A percentile compares a stretch with the other conserved stretches of the same genome.
Conservation (phyloP, 2,329 filamentous ascomycete species). For the Clarireedia hainanense region DNA sequence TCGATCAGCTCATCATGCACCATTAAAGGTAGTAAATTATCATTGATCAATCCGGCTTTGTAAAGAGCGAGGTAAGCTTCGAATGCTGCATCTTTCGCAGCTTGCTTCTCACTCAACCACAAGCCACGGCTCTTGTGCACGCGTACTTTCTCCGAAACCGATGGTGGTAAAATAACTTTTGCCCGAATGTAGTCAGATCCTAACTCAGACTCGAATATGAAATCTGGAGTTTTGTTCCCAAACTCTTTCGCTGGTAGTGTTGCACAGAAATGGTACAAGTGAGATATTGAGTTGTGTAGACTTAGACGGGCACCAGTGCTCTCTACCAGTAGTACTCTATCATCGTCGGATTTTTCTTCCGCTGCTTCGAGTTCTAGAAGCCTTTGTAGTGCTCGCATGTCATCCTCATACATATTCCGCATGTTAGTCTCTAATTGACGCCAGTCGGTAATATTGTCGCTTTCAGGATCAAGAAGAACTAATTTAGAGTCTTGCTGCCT, state of each 20-base stretch:
- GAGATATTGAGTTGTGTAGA: slow-evolving; percentile 63
- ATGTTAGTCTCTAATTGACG: slow-evolving; percentile 62
- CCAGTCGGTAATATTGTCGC: slow-evolving; percentile 44
- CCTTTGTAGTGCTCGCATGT: slow-evolving; percentile 22
- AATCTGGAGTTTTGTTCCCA: slow-evolving; percentile 60
- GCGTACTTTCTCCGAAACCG: slow-evolving; percentile 56
- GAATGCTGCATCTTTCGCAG: slow-evolving; percentile 65
- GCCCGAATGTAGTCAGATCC: slow-evolving; percentile 38
- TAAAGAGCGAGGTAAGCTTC: slow-evolving; percentile 68
- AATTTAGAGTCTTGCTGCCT: slow-evolving; percentile 47
- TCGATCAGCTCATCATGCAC: slow-evolving; percentile 30
- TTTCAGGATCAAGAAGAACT: slow-evolving; percentile 10
- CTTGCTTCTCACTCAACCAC: slow-evolving; percentile 62
- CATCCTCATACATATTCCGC: slow-evolving; percentile 38
- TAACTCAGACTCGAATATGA: slow-evolving; percentile 40
- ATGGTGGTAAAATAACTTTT: slow-evolving; percentile 62
- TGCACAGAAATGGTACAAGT: slow-evolving; percentile 75
- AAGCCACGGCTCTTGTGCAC: slow-evolving; percentile 38
- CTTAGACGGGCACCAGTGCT: slow-evolving; percentile 57
- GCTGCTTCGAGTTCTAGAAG: slow-evolving; percentile 17
- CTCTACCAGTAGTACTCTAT: slow-evolving; percentile 34
- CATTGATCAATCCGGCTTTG: slow-evolving; percentile 62
- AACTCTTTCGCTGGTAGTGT: slow-evolving; percentile 47
- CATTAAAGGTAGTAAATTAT: slow-evolving; percentile 62
- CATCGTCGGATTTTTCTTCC: slow-evolving; percentile 28